A percentile compares a stretch with the other conserved stretches of the same genome.
phyloP scores from a whole-genome alignment of 1,284 basidiomycete species.

The Polyporus tsugae region DNA sequence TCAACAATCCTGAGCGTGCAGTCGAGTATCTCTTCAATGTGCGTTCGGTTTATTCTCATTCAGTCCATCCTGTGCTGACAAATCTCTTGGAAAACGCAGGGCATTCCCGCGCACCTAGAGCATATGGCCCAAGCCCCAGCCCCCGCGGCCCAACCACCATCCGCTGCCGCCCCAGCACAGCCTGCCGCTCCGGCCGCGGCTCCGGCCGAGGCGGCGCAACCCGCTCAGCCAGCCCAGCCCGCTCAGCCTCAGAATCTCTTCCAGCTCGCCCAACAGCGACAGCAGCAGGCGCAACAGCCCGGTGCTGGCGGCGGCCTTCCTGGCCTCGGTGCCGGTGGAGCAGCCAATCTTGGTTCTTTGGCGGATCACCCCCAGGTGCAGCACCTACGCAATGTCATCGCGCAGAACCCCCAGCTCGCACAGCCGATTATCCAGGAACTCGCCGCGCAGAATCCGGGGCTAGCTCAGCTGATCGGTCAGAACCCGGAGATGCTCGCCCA shows the following conservation, averaged over 20 bases:
- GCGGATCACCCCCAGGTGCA: conserved; percentile 70
- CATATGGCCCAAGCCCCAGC: conserved; percentile 41
- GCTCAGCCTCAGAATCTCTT: conserved; percentile 75
- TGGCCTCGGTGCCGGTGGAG: conserved; percentile 40
- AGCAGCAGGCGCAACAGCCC: conserved; percentile 54
- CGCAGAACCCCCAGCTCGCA: conserved; percentile 79
- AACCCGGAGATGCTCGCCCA: conserved; percentile 79
- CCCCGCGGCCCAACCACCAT: not conserved
- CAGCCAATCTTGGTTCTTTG: conserved; percentile 61
- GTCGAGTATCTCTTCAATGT: conserved; percentile 98
- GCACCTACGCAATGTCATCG: conserved; percentile 75
- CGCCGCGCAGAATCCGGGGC: conserved; percentile 73
- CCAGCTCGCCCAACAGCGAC: conserved; percentile 82
- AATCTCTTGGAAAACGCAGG: conserved; percentile 52
- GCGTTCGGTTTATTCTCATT: conserved; percentile 40
- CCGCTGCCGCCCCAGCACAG: conserved; percentile 40
- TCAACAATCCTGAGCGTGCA: conserved; percentile 98
- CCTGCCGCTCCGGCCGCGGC: conserved; percentile 46
- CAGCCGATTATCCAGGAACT: conserved; percentile 89
- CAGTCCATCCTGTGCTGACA: conserved; percentile 7
- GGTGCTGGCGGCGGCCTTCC: conserved; percentile 27
- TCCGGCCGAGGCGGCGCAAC: conserved; percentile 43
- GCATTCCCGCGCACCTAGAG: conserved; percentile 82
- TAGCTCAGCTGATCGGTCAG: conserved; percentile 71
- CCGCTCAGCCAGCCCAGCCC: conserved; percentile 44